phyloP scores from a whole-genome alignment of 306 rosid genomes.

The Fagus crenata region DNA sequence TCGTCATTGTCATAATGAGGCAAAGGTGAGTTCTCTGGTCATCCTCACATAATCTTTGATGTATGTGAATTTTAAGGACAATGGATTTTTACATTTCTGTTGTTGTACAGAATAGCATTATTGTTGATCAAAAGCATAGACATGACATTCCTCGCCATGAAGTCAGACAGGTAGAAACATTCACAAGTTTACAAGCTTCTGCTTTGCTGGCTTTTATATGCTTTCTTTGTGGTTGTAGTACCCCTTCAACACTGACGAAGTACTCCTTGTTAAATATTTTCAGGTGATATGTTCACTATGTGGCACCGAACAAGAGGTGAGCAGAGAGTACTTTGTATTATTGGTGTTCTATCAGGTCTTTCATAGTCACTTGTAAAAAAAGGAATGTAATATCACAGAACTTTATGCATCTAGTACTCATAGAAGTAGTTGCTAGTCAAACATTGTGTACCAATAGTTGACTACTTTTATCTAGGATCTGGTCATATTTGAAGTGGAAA shows the following conservation, averaged over 20 bases:
- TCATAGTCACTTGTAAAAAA: not conserved
- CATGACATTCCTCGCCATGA: constrained; percentile 82
- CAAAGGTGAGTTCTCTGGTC: constrained; percentile 46
- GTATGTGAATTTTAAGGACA: not conserved
- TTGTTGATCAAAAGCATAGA: constrained; percentile 58
- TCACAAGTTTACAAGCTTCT: not conserved
- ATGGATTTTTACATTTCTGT: not conserved
- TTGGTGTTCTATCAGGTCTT: constrained; percentile 3
- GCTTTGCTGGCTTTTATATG: not conserved
- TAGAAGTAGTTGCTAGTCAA: not conserved
- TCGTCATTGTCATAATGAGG: constrained; percentile 79
- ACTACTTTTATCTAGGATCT: not conserved
- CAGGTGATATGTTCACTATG: constrained; percentile 88
- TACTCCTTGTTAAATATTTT: not conserved
- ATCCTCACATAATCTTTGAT: not conserved
- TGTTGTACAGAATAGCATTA: constrained; percentile 58
- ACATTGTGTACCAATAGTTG: not conserved
- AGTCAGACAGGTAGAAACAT: constrained; percentile 48
- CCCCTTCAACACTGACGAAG: constrained; percentile 21
- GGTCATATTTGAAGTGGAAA: not conserved
- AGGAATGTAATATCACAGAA: not conserved
- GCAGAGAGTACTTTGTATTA: constrained; percentile 29
- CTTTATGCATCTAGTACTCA: not conserved
- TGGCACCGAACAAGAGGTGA: constrained; percentile 81
- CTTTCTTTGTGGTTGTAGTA: not conserved